phyloP scores from a whole-genome alignment of 2,329 filamentous ascomycete genomes.

The Beauveria sp. region DNA sequence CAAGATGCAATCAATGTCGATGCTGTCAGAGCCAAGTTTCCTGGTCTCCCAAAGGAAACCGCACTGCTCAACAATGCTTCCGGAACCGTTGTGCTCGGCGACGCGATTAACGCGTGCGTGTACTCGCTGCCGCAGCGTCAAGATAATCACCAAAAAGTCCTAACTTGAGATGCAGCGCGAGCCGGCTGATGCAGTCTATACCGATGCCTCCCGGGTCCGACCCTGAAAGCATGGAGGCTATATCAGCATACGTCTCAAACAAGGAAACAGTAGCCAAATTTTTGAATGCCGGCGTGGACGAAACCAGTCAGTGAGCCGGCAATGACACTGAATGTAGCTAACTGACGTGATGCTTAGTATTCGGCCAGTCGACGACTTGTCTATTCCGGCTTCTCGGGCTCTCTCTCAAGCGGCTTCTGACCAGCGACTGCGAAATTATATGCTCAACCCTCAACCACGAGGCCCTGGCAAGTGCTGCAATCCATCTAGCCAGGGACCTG shows the following conservation, averaged over 20 bases:
- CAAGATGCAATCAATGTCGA: background rate
- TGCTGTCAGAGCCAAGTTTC: background rate
- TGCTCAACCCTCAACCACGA: background rate
- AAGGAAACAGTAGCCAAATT: background rate
- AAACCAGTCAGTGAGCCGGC: background rate
- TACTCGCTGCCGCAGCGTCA: background rate
- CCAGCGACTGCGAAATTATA: background rate
- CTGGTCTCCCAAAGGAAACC: background rate
- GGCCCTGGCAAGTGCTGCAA: background rate
- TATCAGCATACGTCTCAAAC: background rate
- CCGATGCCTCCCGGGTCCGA: background rate
- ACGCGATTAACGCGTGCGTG: background rate
- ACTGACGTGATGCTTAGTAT: background rate
- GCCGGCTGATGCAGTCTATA: conserved; percentile 11
- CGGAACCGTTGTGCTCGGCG: conserved; percentile 2
- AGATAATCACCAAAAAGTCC: background rate
- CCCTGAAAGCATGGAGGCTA: background rate
- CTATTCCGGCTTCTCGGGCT: background rate
- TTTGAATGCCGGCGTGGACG: background rate
- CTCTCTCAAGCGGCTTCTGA: background rate
- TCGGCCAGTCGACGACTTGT: background rate
- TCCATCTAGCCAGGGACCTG: background rate
- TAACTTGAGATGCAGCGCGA: background rate
- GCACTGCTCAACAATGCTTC: conserved; percentile 9
- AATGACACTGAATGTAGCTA: background rate